These are phyloP conservation scores for Prunus fruticosa DNA, from an alignment of 306 rosid genomes.

Conservation along the genomic window DNA sequence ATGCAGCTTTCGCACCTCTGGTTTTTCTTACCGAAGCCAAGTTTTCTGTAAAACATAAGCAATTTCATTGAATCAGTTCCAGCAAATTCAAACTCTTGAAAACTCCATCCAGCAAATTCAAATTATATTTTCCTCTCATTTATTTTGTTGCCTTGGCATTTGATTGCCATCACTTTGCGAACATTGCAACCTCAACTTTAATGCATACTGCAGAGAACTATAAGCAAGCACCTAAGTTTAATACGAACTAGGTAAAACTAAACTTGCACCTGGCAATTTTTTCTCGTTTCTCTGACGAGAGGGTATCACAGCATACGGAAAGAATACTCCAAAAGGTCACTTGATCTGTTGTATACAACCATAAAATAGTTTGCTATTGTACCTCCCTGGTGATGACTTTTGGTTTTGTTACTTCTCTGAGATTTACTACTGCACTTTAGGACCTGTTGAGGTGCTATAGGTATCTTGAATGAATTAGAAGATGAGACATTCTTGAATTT, in stretches of 20 bases:
- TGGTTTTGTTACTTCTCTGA: neutral
- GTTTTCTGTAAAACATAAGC: too few species aligned
- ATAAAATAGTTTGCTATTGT: neutral
- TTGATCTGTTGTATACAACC: neutral
- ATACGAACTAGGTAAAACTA: neutral
- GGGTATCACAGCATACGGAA: neutral
- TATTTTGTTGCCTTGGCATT: too few species aligned
- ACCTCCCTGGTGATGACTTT: neutral
- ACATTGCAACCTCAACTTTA: neutral
- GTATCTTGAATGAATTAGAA: neutral
- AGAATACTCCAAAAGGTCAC: neutral
- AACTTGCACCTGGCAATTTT: neutral
- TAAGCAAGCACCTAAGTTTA: neutral
- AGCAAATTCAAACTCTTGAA: too few species aligned
- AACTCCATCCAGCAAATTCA: too few species aligned
- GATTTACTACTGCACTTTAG: neutral
- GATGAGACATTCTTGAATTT: slow-evolving; percentile 5
- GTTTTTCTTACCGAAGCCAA: too few species aligned
- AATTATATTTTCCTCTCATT: too few species aligned
- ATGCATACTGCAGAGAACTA: neutral
- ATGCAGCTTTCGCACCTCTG: too few species aligned
- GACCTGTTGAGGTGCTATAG: neutral
- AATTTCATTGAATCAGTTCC: too few species aligned
- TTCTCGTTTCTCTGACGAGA: neutral
- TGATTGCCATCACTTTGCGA: too few species aligned